These are phyloP conservation scores for Lipomyces lipofer DNA, from an alignment of 805 yeast genomes.

Conservation along the genomic window DNA sequence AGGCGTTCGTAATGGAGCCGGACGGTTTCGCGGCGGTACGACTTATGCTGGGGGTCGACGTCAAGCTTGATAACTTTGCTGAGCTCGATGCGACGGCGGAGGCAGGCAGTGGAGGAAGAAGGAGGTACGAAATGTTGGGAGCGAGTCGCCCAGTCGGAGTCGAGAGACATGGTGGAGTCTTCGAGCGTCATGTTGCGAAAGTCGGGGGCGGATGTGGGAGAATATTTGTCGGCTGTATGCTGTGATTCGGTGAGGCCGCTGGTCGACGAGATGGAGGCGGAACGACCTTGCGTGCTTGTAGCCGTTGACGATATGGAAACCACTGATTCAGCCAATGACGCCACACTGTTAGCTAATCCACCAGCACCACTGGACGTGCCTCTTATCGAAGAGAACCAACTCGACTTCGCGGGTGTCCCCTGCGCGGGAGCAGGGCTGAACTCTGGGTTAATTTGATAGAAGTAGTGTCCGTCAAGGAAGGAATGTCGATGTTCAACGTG, in stretches of 20 bases:
- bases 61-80: constrained; percentile 69
- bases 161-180: constrained; percentile 27
- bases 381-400: constrained; percentile 29
- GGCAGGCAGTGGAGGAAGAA: constrained; percentile 2
- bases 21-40: constrained; percentile 74
- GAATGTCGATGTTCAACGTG: constrained; percentile 84
- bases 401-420: background rate
- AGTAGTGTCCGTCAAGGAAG: constrained; percentile 90
- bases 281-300: background rate
- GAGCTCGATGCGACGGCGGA: constrained; percentile 49
- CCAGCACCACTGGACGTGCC: constrained; percentile 9
- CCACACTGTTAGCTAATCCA: constrained; percentile 7
- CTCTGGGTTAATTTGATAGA: constrained; percentile 68
- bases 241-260: too few species aligned
- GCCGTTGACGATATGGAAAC: background rate
- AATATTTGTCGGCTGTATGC: too few species aligned
- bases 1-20: constrained; percentile 87
- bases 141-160: constrained; percentile 16
- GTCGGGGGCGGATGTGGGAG: too few species aligned
- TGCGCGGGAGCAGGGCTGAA: constrained; percentile 37
- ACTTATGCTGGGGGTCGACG: constrained; percentile 69
- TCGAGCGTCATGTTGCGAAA: constrained; percentile 6
- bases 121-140: constrained; percentile 15
- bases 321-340: constrained; percentile 10
- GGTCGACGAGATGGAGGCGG: constrained; percentile 1